Base-by-base conservation (phyloP, 176 grass and related monocot species). In the Juncus inflexus region DNA sequence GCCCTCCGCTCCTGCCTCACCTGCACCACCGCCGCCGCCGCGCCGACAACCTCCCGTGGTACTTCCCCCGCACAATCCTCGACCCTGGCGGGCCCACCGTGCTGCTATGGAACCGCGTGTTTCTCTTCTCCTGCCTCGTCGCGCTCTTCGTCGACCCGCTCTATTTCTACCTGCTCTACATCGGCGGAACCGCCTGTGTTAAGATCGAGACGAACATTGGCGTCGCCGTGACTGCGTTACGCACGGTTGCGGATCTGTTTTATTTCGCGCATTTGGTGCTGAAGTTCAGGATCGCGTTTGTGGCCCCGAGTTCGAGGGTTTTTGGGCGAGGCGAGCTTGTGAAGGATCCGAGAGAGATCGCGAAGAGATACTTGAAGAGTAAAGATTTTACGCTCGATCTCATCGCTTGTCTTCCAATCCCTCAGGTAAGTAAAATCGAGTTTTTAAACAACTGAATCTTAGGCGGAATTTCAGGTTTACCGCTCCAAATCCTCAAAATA, bases 321-420 rank as follows among this genome's bases (percentile, higher is more conserved):
- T 96, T 96, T 53, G 92, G 92, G 0, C 70, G 92, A 1, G 92
- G 87, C 3, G 92, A 96, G 62, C 87, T 96, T 58, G 87, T 96
- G 9, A 78, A 81, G 0, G 92, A 96, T 56, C 87, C 87, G 12
- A 77, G 88, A 14, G 87, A 96, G 87, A 96, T 96, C 57, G 76
- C 87, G 11, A 81, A 78, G 6, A 82, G 92, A 0, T 96, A 96
- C 74, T 83, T 96, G 70, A 91, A 86, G 80, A 58, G 53, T 52
- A 83, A 90, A 42, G 92, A 91, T 67, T 96, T 96, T 82, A 76
- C 87, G 77, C 74, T 96, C 52, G 92, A 96, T 67, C 77, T 96
- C 40, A 76, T 86, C 15, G 87, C 87, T 50, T 86, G 84, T 80
- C 84, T 96, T 50, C 92, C 92, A 2, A 91, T 96, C 43, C 92